These are phyloP conservation scores for Cladorrhinum sp. DNA, from an alignment of 2,329 filamentous ascomycete species.

Conservation along the genomic window DNA sequence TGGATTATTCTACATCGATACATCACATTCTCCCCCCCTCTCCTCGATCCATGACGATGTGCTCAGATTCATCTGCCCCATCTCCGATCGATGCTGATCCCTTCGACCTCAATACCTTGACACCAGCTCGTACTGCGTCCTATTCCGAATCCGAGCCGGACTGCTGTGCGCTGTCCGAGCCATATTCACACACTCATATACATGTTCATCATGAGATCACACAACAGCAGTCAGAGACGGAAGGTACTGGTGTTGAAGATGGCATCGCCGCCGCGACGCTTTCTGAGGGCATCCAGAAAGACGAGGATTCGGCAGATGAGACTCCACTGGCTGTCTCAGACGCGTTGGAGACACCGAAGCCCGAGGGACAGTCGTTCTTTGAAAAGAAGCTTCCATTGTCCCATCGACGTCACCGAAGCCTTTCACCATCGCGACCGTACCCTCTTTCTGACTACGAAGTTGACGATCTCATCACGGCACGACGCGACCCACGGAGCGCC, in stretches of 20 bases:
- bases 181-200: slow-evolving; percentile 1
- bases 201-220: slow-evolving; percentile 36
- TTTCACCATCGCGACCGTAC: slow-evolving; percentile 29
- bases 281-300: background rate
- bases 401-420: slow-evolving; percentile 33
- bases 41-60: slow-evolving; percentile 50
- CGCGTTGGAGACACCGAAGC: slow-evolving; percentile 28
- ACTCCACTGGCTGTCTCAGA: slow-evolving; percentile 20
- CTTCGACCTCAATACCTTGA: slow-evolving; percentile 34
- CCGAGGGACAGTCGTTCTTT: slow-evolving; percentile 28
- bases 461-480: slow-evolving; percentile 15
- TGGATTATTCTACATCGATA: slow-evolving; percentile 31
- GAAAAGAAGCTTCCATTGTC: slow-evolving; percentile 27
- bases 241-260: slow-evolving; percentile 13
- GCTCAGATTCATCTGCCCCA: slow-evolving; percentile 42
- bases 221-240: slow-evolving; percentile 17
- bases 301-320: background rate
- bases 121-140: slow-evolving; percentile 48
- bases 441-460: slow-evolving; percentile 31
- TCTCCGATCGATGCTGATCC: slow-evolving; percentile 38
- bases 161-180: slow-evolving; percentile 35
- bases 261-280: background rate
- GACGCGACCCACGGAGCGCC: slow-evolving; percentile 35
- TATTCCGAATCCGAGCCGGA: slow-evolving; percentile 52
- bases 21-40: slow-evolving; percentile 41